phyloP scores from a whole-genome alignment of 768 basidiomycete species.

The Guyanaporus albipodus region DNA sequence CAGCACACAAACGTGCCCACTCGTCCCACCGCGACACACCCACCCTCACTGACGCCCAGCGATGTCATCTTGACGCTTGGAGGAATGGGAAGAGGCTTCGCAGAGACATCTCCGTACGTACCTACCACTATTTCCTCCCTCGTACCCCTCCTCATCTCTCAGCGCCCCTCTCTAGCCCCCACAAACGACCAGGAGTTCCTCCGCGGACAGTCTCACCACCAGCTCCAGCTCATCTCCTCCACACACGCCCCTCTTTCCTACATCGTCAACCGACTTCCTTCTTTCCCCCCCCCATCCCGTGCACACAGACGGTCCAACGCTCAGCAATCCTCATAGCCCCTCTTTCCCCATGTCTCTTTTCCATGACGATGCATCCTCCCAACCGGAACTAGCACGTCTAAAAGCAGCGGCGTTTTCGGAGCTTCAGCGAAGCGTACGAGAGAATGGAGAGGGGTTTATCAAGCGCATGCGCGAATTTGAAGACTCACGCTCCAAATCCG shows the following conservation, averaged over 20 bases:
- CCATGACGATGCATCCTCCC: conserved; percentile 20
- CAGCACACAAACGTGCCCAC: conserved; percentile 47
- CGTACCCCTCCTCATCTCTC: not conserved
- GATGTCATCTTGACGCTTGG: conserved; percentile 53
- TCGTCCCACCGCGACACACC: conserved; percentile 37
- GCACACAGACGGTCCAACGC: conserved; percentile 1
- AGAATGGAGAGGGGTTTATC: conserved; percentile 65
- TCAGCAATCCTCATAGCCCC: conserved; percentile 17
- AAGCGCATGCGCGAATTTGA: conserved; percentile 74
- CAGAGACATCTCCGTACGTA: conserved; percentile 44
- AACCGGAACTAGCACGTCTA: conserved; percentile 40
- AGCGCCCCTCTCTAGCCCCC: conserved; percentile 14
- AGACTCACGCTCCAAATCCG: conserved; percentile 42
- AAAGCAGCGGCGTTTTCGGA: conserved; percentile 65
- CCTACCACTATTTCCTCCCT: too few species aligned
- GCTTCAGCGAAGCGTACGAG: conserved; percentile 55
- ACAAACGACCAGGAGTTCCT: conserved; percentile 26
- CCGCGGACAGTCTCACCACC: conserved; percentile 26
- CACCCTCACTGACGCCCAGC: conserved; percentile 37
- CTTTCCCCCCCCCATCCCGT: conserved; percentile 34
- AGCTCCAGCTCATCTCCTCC: conserved; percentile 27
- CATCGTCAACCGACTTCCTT: conserved; percentile 48
- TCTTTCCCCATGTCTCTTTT: conserved; percentile 19
- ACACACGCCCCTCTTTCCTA: conserved; percentile 39
- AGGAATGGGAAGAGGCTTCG: conserved; percentile 53